phyloP scores from a whole-genome alignment of 805 yeast species.

The Pichia ethanolica region DNA sequence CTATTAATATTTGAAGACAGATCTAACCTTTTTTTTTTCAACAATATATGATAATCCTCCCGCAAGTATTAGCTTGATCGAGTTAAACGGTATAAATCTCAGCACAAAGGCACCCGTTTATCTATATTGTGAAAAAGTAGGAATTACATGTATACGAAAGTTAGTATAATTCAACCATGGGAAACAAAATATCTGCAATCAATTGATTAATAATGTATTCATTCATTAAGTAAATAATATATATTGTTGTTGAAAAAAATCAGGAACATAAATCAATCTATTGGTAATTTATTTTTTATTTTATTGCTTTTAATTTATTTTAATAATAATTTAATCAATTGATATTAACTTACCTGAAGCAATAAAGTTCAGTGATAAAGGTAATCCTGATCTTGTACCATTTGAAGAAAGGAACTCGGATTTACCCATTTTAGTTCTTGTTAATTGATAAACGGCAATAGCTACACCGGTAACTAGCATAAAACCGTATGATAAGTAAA shows the following conservation, averaged over 20 bases:
- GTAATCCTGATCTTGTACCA: slow-evolving; percentile 72
- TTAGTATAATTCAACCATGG: not conserved
- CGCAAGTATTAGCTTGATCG: slow-evolving; percentile 82
- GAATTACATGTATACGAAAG: not conserved
- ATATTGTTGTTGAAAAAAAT: not conserved
- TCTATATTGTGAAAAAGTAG: slow-evolving; percentile 23
- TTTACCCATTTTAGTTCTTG: slow-evolving; percentile 27
- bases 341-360: slow-evolving; percentile 68
- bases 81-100: slow-evolving; percentile 71
- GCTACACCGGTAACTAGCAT: slow-evolving; percentile 46
- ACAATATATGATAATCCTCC: slow-evolving; percentile 51
- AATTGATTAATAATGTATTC: too few relatives aligned
- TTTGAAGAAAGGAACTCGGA: slow-evolving; percentile 63
- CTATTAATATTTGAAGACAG: slow-evolving; percentile 1
- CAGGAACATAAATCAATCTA: not conserved
- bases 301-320: not conserved
- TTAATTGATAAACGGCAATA: slow-evolving; percentile 51
- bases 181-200: too few relatives aligned
- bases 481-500: slow-evolving; percentile 52
- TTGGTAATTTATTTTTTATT: too few relatives aligned
- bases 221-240: too few relatives aligned
- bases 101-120: slow-evolving; percentile 51
- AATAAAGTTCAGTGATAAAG: slow-evolving; percentile 79
- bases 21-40: slow-evolving; percentile 17
- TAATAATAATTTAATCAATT: slow-evolving; percentile 6